phyloP scores from a whole-genome alignment of 306 rosid species.

The Inga leiocalycina region DNA sequence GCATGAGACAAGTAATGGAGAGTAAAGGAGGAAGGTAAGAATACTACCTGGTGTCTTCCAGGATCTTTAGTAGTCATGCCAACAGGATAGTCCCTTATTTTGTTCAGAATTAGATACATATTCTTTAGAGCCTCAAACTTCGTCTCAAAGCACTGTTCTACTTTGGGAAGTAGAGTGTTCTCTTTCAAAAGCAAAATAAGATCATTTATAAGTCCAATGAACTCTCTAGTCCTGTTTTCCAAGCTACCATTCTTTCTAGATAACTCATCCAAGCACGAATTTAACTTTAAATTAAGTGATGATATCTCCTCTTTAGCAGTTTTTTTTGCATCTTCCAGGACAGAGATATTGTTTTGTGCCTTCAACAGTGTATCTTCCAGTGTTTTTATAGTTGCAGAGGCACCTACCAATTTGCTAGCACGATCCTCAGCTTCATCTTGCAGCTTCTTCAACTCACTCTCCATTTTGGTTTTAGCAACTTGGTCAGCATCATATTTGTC shows the following conservation, averaged over 20 bases:
- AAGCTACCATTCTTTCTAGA: conserved; percentile 64
- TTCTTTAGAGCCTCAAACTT: conserved; percentile 63
- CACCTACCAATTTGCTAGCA: conserved; percentile 56
- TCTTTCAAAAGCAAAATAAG: conserved; percentile 74
- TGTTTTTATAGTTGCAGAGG: conserved; percentile 53
- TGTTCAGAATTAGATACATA: conserved; percentile 59
- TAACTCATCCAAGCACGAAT: conserved; percentile 69
- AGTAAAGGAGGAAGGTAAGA: not conserved
- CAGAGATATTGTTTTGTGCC: conserved; percentile 67
- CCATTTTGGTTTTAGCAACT: conserved; percentile 57
- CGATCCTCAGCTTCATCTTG: conserved; percentile 64
- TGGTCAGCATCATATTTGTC: conserved; percentile 68
- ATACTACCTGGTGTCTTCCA: conserved; percentile 65
- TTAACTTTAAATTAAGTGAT: conserved; percentile 67
- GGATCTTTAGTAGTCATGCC: conserved; percentile 49
- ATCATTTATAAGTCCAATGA: conserved; percentile 60
- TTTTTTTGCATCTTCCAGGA: conserved; percentile 59
- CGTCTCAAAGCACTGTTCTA: conserved; percentile 63
- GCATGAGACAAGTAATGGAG: conserved; percentile 2
- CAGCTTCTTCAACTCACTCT: conserved; percentile 69
- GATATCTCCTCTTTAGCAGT: conserved; percentile 71
- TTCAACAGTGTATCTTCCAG: conserved; percentile 68
- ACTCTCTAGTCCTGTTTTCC: conserved; percentile 62
- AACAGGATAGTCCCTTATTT: conserved; percentile 50
- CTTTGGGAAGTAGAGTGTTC: conserved; percentile 47